Conservation (phyloP, 352 stramenopile genomes). For the Phytophthora ohioensis region DNA sequence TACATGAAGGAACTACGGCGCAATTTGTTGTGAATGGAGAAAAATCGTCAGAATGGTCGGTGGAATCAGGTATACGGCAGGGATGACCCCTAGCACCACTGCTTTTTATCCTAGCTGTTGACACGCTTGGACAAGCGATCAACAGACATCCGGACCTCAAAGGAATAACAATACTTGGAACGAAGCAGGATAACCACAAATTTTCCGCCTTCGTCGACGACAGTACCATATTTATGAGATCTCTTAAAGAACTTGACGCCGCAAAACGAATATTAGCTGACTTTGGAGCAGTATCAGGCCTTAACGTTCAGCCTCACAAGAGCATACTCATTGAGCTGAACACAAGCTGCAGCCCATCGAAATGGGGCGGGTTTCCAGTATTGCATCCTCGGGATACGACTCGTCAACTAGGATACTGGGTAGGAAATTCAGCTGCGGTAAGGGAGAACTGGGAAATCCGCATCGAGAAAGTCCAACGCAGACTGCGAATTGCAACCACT, state of each 20-base stretch:
- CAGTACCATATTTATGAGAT: background rate
- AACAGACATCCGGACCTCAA: background rate
- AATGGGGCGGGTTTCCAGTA: background rate
- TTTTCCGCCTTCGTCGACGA: slow-evolving; percentile 5
- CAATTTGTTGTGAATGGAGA: background rate
- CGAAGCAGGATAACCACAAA: background rate
- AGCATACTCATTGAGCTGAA: background rate
- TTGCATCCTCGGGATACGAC: background rate
- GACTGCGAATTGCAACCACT: slow-evolving; percentile 3
- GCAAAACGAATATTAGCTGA: background rate
- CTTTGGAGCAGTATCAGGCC: slow-evolving; percentile 4
- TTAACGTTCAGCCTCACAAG: background rate
- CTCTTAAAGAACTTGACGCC: background rate
- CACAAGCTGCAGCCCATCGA: background rate
- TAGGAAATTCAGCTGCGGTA: background rate
- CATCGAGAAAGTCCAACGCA: background rate
- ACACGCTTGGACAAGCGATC: background rate
- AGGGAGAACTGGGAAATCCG: slow-evolving; percentile 5
- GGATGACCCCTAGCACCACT: background rate
- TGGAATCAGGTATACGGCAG: background rate
- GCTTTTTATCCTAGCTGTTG: background rate
- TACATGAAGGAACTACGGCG: slow-evolving; percentile 1
- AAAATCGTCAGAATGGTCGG: background rate
- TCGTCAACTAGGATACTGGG: slow-evolving; percentile 5
- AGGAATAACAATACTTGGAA: background rate